A percentile compares a stretch with the other conserved stretches of the same genome.
Evolutionary conservation across 495 filamentous ascomycete species (phyloP).

Genomic region (Talaromyces thailandensis): DNA sequence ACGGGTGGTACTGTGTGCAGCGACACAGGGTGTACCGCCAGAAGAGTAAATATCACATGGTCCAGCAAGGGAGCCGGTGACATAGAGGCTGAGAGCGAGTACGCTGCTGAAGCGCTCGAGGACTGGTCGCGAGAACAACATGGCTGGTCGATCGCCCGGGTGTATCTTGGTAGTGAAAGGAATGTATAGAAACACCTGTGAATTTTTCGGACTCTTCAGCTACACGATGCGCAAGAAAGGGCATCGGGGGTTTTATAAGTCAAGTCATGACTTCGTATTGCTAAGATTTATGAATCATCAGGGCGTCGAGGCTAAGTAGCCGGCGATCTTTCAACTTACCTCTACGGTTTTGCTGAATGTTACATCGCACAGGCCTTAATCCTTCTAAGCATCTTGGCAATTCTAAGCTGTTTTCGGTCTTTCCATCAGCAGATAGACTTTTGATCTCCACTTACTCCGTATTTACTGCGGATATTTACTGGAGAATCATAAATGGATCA

Average conservation of each 20-base stretch:
- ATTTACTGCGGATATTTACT: neutral
- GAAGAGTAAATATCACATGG: constrained; percentile 49
- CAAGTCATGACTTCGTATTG: neutral
- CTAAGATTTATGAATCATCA: neutral
- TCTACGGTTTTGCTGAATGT: neutral
- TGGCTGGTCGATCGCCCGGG: neutral
- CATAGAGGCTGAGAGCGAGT: constrained; percentile 30
- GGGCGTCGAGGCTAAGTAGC: neutral
- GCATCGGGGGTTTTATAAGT: neutral
- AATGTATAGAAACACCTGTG: neutral
- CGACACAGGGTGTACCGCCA: constrained; percentile 45
- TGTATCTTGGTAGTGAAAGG: neutral
- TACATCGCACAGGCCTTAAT: neutral
- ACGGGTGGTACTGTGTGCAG: constrained; percentile 53
- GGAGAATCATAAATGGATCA: neutral
- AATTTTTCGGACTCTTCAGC: neutral
- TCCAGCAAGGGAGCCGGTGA: constrained; percentile 33
- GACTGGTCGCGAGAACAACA: neutral
- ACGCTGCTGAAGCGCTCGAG: constrained; percentile 15
- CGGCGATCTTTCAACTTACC: neutral
- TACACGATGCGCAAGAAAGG: neutral
- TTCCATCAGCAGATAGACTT: neutral
- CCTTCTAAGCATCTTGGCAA: neutral
- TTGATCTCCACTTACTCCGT: neutral
- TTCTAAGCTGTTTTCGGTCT: neutral